phyloP scores from a whole-genome alignment of 345 rosid genomes.

The Lepidium didymum region DNA sequence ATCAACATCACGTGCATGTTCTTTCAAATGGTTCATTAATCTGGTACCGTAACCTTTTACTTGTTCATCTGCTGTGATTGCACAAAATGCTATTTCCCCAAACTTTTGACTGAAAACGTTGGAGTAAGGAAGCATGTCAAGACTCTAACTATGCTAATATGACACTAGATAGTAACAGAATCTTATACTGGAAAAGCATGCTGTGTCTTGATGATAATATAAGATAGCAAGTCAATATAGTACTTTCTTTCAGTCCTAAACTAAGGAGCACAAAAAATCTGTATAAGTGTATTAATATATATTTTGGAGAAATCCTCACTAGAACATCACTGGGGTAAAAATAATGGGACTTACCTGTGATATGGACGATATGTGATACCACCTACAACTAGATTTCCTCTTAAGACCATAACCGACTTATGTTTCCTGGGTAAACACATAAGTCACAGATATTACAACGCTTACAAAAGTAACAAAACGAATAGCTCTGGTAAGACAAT shows the following conservation, averaged over 20 bases:
- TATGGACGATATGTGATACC: slow-evolving; percentile 99
- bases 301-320: background rate
- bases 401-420: slow-evolving; percentile 93
- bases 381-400: slow-evolving; percentile 84
- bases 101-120: slow-evolving; percentile 65
- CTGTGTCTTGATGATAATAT: background rate
- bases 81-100: slow-evolving; percentile 99
- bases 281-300: background rate
- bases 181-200: background rate
- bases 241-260: background rate
- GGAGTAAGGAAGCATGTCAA: slow-evolving; percentile 4
- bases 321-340: slow-evolving; percentile 16
- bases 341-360: slow-evolving; percentile 43
- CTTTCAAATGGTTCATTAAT: slow-evolving; percentile 98
- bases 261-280: background rate
- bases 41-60: slow-evolving; percentile 99
- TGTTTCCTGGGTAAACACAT: slow-evolving; percentile 58
- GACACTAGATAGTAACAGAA: slow-evolving; percentile 27
- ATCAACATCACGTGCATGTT: slow-evolving; percentile 93
- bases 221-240: background rate
- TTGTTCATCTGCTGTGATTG: slow-evolving; percentile 99
- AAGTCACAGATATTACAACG: slow-evolving; percentile 8
- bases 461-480: background rate
- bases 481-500: background rate
- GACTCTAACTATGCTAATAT: slow-evolving; percentile 36